These are phyloP conservation scores for Stentor roeselii DNA, from an alignment of 73 alveolate species.

Conservation along the genomic window DNA sequence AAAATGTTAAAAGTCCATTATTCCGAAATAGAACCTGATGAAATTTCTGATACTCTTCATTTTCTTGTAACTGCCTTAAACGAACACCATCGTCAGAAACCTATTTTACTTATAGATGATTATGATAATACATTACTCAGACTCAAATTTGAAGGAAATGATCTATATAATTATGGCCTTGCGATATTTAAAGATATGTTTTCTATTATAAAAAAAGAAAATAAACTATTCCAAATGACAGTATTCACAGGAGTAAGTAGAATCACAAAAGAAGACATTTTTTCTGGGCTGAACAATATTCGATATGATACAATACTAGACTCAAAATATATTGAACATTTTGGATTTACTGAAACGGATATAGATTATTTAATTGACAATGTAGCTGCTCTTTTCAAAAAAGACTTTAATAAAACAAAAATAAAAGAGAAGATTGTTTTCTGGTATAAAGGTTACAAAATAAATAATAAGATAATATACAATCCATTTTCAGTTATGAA, in stretches of 20 bases:
- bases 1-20: background rate
- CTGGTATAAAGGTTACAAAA: background rate
- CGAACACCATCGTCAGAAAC: background rate
- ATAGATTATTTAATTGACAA: background rate
- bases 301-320: background rate
- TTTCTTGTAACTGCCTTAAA: background rate
- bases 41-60: background rate
- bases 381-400: no score
- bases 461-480: no score
- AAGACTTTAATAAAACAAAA: background rate
- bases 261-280: background rate
- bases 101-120: background rate
- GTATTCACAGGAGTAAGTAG: background rate
- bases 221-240: background rate
- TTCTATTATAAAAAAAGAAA: background rate
- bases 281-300: background rate
- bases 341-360: background rate
- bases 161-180: background rate
- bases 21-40: background rate
- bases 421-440: no score
- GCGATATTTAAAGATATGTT: background rate
- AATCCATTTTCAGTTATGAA: background rate
- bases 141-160: no score
- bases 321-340: background rate
- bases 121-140: background rate